These are phyloP conservation scores for Tinospora cordifolia DNA, from an alignment of 164 flowering plant species.

Conservation along the genomic window DNA sequence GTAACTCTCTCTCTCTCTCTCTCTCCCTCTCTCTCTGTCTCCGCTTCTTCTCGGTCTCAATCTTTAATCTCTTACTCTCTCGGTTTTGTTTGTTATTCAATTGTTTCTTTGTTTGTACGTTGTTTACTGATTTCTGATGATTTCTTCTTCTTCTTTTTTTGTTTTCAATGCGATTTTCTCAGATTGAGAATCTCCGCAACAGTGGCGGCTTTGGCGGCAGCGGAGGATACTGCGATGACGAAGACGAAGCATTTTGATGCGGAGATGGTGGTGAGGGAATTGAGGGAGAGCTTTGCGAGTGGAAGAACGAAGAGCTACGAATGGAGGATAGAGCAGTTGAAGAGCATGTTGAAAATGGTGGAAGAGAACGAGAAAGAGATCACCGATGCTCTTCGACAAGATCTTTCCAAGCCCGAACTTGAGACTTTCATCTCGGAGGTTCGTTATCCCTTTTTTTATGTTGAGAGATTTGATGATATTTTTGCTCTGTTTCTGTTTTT, in stretches of 20 bases:
- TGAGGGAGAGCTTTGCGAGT: slow-evolving; percentile 23
- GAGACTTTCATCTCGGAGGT: slow-evolving; percentile 56
- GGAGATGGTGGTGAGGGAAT: slow-evolving; percentile 17
- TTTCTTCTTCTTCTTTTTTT: no score
- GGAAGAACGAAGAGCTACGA: slow-evolving; percentile 48
- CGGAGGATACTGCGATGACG: neutral
- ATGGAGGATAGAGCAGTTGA: slow-evolving; percentile 55
- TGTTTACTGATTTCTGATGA: no score
- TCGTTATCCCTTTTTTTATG: neutral
- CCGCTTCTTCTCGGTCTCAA: no score
- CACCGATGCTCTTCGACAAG: slow-evolving; percentile 41
- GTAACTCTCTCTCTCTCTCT: neutral
- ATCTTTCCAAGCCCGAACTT: slow-evolving; percentile 48
- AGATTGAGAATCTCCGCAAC: slow-evolving; percentile 1
- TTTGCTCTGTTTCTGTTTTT: neutral
- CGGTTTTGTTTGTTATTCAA: neutral
- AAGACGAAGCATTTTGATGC: slow-evolving; percentile 9
- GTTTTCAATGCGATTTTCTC: no score
- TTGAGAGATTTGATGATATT: neutral
- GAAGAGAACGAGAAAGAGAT: slow-evolving; percentile 39
- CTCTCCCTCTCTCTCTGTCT: neutral
- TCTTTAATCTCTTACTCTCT: neutral
- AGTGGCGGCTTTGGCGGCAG: neutral
- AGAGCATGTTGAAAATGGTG: slow-evolving; percentile 28
- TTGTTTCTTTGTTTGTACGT: neutral